phyloP scores from a whole-genome alignment of 202 grass and related monocot species.

The Setaria italica region DNA sequence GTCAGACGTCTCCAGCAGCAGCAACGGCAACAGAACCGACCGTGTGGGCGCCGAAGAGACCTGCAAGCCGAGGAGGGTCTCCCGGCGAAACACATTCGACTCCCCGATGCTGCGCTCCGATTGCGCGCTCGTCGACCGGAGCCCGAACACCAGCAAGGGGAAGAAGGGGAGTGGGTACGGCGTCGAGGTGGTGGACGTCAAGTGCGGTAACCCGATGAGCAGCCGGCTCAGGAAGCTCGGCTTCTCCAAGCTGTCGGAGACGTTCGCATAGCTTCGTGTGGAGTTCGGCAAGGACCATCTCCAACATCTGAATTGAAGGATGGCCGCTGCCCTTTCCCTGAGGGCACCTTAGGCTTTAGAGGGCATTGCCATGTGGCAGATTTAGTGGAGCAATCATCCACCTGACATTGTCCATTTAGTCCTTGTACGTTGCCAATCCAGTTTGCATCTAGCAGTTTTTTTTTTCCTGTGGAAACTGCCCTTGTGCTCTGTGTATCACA shows the following conservation, averaged over 20 bases:
- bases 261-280: constrained; percentile 62
- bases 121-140: constrained; percentile 36
- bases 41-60: constrained; percentile 42
- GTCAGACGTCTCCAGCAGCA: constrained; percentile 47
- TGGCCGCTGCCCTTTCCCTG: constrained; percentile 16
- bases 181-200: constrained; percentile 86
- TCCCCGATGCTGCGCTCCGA: constrained; percentile 66
- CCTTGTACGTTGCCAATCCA: constrained; percentile 26
- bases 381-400: constrained; percentile 33
- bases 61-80: constrained; percentile 51
- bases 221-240: constrained; percentile 90
- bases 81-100: constrained; percentile 43
- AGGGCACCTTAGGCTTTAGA: constrained; percentile 33
- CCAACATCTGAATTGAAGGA: constrained; percentile 41
- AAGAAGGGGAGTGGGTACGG: constrained; percentile 62
- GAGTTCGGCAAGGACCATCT: neutral
- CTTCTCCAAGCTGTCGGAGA: constrained; percentile 93
- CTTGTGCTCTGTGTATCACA: constrained; percentile 23
- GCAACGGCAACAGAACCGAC: constrained; percentile 37
- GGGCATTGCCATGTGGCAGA: constrained; percentile 3
- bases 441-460: constrained; percentile 20
- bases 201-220: constrained; percentile 88
- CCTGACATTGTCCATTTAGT: neutral
- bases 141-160: constrained; percentile 26
- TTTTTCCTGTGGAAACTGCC: constrained; percentile 7